Evolutionary conservation across 139 green algal genomes (phyloP), one percentile per base, ranked within the genome.

Genomic region (Coccomyxa sp.): DNA sequence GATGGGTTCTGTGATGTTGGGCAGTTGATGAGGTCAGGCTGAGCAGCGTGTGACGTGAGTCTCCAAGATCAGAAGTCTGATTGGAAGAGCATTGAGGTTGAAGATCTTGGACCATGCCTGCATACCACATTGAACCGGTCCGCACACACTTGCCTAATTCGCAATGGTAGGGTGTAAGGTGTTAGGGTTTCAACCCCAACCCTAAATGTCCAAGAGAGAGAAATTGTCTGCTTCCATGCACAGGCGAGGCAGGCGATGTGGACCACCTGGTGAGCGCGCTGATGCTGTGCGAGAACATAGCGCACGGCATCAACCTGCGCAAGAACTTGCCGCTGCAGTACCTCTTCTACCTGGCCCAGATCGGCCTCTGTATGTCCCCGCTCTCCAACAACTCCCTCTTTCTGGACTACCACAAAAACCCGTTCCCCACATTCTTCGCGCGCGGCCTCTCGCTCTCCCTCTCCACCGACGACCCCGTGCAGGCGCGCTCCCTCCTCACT

Each of bases 371-470:
- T 88, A 98, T 99, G 96, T 93, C 85, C 13, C 97, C 97, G 4
- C 90, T 99, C 67, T 98, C 92, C 90, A 99, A 99, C 93, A 99
- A 99, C 93, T 96, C 89, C 58, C 91, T 99, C 28, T 99, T 99
- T 91, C 90, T 99, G 76, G 97, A 99, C 92, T 99, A 99, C 92
- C 96, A 99, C 92, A 91, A 91, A 81, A 99, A 99, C 92, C 97
- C 97, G n/a, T 98, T 99, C 89, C 97, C 97, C 28, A 87, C 91
- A 58, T 99, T 99, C 88, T 99, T 99, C 85, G 94, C 96, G 18
- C 92, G 97, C 31, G 97, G 97, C 25, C 90, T 99, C 27, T 92
- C 86, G 31, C 91, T 98, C 14, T 93, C 86, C 25, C 90, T 98
- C 32, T 96, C 90, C 31, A 96, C 94, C 3, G 94, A 97, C 80